Evolutionary conservation across 2,329 filamentous ascomycete species (phyloP).

Genomic region (Seiridium unicorne): DNA sequence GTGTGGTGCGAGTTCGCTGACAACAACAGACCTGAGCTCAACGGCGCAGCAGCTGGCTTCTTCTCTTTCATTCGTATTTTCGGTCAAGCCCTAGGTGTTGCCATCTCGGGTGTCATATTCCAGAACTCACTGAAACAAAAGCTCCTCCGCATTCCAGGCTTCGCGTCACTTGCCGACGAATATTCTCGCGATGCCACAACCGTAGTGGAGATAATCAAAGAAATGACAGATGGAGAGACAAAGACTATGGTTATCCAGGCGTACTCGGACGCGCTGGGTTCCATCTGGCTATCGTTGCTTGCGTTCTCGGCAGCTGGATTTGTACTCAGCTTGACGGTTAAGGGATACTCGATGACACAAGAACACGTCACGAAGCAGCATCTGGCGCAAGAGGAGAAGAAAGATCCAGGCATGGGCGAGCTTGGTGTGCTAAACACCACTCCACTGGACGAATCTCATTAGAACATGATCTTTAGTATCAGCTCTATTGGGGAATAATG

Average conservation of each 20-base stretch:
- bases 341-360: constrained; percentile 5
- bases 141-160: not conserved
- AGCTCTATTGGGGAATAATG: no score
- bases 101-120: constrained; percentile 67
- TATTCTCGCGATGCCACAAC: constrained; percentile 58
- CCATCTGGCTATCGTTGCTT: constrained; percentile 31
- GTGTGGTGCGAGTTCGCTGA: no score
- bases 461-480: no score
- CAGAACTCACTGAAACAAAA: constrained; percentile 49
- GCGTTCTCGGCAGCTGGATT: constrained; percentile 24
- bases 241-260: constrained; percentile 27
- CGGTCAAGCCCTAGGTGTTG: constrained; percentile 65
- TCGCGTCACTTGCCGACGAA: constrained; percentile 3
- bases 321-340: constrained; percentile 13
- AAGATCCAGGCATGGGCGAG: no score
- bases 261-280: constrained; percentile 29
- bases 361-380: constrained; percentile 10
- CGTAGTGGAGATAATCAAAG: constrained; percentile 56
- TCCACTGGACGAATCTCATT: no score
- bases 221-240: constrained; percentile 36
- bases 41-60: constrained; percentile 60
- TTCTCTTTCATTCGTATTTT: constrained; percentile 66
- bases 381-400: not conserved
- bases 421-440: no score
- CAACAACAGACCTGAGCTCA: constrained; percentile 27